A percentile compares a stretch with the other conserved stretches of the same genome.
Evolutionary conservation across 345 rosid species (phyloP).

Genomic region (Psidium friedrichsthalianum): DNA sequence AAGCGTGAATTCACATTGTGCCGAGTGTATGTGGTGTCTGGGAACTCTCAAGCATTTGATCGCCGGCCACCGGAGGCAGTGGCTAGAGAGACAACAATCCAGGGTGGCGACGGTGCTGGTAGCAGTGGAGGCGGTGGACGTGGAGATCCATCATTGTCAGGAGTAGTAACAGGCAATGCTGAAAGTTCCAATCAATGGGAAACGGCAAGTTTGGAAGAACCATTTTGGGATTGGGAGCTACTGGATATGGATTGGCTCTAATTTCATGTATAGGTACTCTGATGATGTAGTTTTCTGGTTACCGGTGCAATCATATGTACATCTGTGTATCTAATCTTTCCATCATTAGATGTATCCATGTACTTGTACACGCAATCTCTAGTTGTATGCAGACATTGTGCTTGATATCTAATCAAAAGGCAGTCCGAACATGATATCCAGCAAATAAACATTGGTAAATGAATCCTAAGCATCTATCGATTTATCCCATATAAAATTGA

Average conservation of each 20-base stretch:
- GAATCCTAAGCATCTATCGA: not conserved
- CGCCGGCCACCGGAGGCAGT: conserved; percentile 50
- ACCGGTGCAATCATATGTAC: not conserved
- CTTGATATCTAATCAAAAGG: not conserved
- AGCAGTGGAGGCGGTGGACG: conserved; percentile 24
- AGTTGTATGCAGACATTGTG: not conserved
- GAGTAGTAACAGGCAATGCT: not conserved
- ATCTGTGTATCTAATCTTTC: not conserved
- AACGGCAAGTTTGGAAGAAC: conserved; percentile 6
- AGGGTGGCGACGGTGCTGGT: not conserved
- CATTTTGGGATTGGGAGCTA: conserved; percentile 51
- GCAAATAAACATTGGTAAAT: not conserved
- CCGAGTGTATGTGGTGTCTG: conserved; percentile 64
- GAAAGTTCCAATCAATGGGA: conserved; percentile 15
- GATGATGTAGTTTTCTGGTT: not conserved
- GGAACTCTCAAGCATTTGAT: conserved; percentile 66
- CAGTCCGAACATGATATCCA: not conserved
- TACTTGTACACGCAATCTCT: not conserved
- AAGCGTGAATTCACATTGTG: conserved; percentile 75
- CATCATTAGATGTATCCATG: not conserved
- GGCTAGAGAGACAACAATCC: conserved; percentile 8
- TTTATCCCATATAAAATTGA: not conserved
- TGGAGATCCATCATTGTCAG: not conserved
- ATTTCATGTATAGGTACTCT: not conserved
- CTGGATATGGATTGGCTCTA: conserved; percentile 23